Conservation (phyloP, 768 basidiomycete species). For the Filobasidium wieringae region DNA sequence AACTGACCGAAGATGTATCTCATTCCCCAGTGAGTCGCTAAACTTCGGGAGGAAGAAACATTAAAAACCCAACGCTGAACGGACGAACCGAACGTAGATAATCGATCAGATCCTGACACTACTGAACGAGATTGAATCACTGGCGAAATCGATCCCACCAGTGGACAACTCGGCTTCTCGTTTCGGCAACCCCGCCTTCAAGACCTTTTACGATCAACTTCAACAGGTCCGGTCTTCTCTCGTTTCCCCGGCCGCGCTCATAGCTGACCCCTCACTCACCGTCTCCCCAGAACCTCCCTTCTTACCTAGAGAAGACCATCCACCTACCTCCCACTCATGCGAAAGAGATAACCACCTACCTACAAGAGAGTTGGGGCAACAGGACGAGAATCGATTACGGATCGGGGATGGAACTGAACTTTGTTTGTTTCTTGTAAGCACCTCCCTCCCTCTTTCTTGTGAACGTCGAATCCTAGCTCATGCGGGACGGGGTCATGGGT, state of each 20-base stretch:
- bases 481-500: too few species aligned
- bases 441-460: too few species aligned
- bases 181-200: constrained; percentile 95
- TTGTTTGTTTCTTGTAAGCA: constrained; percentile 92
- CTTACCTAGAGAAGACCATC: too few species aligned
- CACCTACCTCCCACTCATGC: too few species aligned
- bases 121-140: constrained; percentile 54
- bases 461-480: too few species aligned
- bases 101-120: constrained; percentile 53
- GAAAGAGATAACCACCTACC: constrained; percentile 70
- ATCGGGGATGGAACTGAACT: constrained; percentile 99
- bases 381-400: constrained; percentile 89
- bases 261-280: not conserved
- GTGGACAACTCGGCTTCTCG: constrained; percentile 79
- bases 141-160: constrained; percentile 63
- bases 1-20: constrained; percentile 54
- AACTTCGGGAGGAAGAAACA: not conserved
- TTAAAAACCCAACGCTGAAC: not conserved
- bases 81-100: constrained; percentile 44
- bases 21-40: constrained; percentile 50
- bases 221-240: constrained; percentile 45
- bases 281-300: not conserved
- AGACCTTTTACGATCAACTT: constrained; percentile 76
- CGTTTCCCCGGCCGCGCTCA: not conserved
- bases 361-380: constrained; percentile 83